These are phyloP conservation scores for Heliosperma pusillum DNA, from an alignment of 148 eudicot species.

Conservation along the genomic window DNA sequence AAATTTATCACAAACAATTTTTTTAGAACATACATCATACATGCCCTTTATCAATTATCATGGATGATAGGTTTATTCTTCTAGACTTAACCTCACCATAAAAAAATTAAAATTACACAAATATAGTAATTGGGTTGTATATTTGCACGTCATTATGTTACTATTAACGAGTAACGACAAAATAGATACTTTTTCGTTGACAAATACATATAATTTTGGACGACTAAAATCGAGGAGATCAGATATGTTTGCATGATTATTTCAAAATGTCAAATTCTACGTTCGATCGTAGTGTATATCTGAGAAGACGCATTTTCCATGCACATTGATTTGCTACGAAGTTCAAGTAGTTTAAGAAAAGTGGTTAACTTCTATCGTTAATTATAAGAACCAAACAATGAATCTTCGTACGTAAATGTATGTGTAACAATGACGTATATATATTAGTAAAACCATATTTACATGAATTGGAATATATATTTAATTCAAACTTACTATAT, in stretches of 20 bases:
- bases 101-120: background rate
- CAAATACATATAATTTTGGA: background rate
- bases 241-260: background rate
- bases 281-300: background rate
- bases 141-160: background rate
- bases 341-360: background rate
- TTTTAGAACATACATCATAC: too few relatives aligned
- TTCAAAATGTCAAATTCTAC: background rate
- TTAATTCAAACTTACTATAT: too few relatives aligned
- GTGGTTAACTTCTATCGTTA: background rate
- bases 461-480: too few relatives aligned
- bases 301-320: background rate
- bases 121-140: too few relatives aligned
- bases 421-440: too few relatives aligned
- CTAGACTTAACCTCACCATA: background rate
- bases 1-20: too few relatives aligned
- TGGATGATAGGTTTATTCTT: too few relatives aligned
- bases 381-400: background rate
- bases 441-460: too few relatives aligned
- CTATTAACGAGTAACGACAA: background rate
- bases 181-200: background rate
- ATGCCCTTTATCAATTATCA: too few relatives aligned
- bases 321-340: slow-evolving; percentile 3
- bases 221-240: too few relatives aligned
- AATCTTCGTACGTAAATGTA: too few relatives aligned